Conservation (phyloP, 441 rosid genomes). For the Erodium texanum region DNA sequence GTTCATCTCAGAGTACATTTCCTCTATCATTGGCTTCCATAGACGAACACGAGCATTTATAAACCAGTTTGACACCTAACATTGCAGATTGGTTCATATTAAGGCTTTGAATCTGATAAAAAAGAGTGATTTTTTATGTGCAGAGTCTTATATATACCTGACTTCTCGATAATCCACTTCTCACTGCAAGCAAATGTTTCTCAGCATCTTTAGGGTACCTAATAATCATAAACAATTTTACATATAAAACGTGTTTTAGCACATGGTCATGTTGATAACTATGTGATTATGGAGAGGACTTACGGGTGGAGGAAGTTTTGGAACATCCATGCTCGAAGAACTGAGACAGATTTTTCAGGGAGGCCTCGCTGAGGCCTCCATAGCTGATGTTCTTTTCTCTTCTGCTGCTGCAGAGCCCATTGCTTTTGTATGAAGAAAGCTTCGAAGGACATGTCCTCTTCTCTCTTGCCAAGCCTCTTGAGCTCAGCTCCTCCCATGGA, state of each 20-base stretch:
- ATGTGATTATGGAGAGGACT: slow-evolving; percentile 12
- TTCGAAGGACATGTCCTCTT: slow-evolving; percentile 38
- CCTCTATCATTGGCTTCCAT: slow-evolving; percentile 6
- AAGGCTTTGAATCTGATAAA: no score
- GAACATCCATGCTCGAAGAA: slow-evolving; percentile 90
- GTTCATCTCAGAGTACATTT: slow-evolving; percentile 1
- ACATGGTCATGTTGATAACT: neutral
- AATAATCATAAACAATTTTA: slow-evolving; percentile 6
- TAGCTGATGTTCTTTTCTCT: slow-evolving; percentile 55
- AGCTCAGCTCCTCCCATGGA: slow-evolving; percentile 40
- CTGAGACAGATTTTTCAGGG: slow-evolving; percentile 78
- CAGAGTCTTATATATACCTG: slow-evolving; percentile 65
- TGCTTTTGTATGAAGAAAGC: slow-evolving; percentile 51
- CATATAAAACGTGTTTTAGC: neutral
- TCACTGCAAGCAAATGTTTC: slow-evolving; percentile 80
- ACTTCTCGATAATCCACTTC: slow-evolving; percentile 87
- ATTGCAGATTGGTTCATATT: neutral
- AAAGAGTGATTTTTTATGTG: no score
- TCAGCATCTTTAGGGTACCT: slow-evolving; percentile 97
- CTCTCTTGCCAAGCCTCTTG: slow-evolving; percentile 19
- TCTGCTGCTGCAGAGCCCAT: slow-evolving; percentile 70
- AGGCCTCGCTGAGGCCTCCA: slow-evolving; percentile 92
- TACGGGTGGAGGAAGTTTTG: slow-evolving; percentile 96
- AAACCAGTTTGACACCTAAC: slow-evolving; percentile 11
- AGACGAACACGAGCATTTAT: slow-evolving; percentile 5